phyloP scores from a whole-genome alignment of 2,329 filamentous ascomycete species.

The Grosmannia clavigera region DNA sequence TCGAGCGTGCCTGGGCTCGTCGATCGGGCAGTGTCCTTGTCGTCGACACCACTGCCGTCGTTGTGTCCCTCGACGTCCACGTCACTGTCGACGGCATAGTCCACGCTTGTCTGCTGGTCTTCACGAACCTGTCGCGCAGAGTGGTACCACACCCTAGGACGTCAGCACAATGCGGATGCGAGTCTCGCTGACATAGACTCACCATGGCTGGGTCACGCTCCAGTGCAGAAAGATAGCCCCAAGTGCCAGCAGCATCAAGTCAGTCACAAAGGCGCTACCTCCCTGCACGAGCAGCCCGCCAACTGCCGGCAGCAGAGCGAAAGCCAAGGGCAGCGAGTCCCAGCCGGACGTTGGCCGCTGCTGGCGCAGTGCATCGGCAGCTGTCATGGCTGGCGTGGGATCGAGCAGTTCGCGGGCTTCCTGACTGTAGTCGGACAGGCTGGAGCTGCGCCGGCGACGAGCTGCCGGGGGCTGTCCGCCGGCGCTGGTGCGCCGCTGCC shows the following conservation, averaged over 20 bases:
- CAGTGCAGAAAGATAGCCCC: slow-evolving; percentile 83
- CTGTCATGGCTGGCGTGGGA: slow-evolving; percentile 20
- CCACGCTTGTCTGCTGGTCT: slow-evolving; percentile 31
- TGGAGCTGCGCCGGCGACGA: slow-evolving; percentile 39
- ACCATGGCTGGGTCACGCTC: slow-evolving; percentile 87
- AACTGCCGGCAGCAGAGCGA: slow-evolving; percentile 77
- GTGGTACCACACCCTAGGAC: slow-evolving; percentile 58
- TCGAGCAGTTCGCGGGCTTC: slow-evolving; percentile 62
- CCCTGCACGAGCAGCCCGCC: slow-evolving; percentile 75
- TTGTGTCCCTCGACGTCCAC: slow-evolving; percentile 11
- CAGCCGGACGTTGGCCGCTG: slow-evolving; percentile 53
- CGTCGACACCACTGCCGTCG: background rate
- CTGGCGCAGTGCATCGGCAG: slow-evolving; percentile 22
- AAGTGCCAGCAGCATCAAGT: slow-evolving; percentile 67
- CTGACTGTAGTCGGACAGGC: slow-evolving; percentile 59
- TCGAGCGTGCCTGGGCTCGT: slow-evolving; percentile 17
- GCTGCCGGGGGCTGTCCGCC: background rate
- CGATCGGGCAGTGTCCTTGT: background rate
- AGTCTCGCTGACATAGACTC: slow-evolving; percentile 17
- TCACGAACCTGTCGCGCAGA: slow-evolving; percentile 53
- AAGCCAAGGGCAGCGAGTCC: slow-evolving; percentile 68
- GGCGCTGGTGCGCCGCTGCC: background rate
- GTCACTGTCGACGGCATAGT: slow-evolving; percentile 29
- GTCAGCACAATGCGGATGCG: background rate
- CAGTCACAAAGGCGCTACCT: slow-evolving; percentile 71